Percentiles rank a stretch among this genome's conserved stretches.
These are phyloP conservation scores for Candida michaelii DNA, from an alignment of 805 yeast species.

Conservation along the genomic window DNA sequence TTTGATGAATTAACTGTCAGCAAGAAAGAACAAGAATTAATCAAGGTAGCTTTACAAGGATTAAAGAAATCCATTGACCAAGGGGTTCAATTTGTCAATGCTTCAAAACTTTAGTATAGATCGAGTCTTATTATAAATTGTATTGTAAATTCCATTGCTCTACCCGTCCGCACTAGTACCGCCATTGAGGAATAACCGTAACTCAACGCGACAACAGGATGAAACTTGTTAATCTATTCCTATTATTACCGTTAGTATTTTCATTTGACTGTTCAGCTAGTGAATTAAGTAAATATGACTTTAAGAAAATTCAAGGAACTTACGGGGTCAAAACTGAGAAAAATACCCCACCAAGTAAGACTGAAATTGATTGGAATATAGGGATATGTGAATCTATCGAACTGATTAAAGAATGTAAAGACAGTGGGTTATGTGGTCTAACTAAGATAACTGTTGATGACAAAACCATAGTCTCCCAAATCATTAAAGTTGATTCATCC, in stretches of 20 bases:
- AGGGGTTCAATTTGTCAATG: slow-evolving; percentile 38
- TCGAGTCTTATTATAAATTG: too few species aligned
- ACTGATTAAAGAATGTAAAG: slow-evolving; percentile 52
- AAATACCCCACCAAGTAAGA: slow-evolving; percentile 79
- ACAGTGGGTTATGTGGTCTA: slow-evolving; percentile 78
- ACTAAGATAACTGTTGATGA: slow-evolving; percentile 55
- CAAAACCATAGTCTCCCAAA: slow-evolving; percentile 50
- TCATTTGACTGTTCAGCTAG: slow-evolving; percentile 25
- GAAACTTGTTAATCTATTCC: slow-evolving; percentile 6
- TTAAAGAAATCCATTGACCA: slow-evolving; percentile 40
- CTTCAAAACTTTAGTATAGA: slow-evolving; percentile 11
- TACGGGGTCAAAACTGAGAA: slow-evolving; percentile 39
- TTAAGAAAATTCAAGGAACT: slow-evolving; percentile 50
- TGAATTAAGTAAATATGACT: slow-evolving; percentile 41
- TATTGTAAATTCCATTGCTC: too few species aligned
- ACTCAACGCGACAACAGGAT: too few species aligned
- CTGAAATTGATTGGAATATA: slow-evolving; percentile 64
- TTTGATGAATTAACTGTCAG: slow-evolving; percentile 30
- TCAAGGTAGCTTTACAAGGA: slow-evolving; percentile 39
- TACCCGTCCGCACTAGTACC: too few species aligned
- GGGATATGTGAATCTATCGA: slow-evolving; percentile 64
- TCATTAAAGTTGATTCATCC: slow-evolving; percentile 55
- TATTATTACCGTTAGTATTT: slow-evolving; percentile 5
- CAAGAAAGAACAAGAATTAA: slow-evolving; percentile 31
- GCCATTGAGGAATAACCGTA: too few species aligned